A percentile compares a stretch with the other conserved stretches of the same genome.
phyloP scores from a whole-genome alignment of 2,329 filamentous ascomycete species.

The Sclerotiophoma versabilis region DNA sequence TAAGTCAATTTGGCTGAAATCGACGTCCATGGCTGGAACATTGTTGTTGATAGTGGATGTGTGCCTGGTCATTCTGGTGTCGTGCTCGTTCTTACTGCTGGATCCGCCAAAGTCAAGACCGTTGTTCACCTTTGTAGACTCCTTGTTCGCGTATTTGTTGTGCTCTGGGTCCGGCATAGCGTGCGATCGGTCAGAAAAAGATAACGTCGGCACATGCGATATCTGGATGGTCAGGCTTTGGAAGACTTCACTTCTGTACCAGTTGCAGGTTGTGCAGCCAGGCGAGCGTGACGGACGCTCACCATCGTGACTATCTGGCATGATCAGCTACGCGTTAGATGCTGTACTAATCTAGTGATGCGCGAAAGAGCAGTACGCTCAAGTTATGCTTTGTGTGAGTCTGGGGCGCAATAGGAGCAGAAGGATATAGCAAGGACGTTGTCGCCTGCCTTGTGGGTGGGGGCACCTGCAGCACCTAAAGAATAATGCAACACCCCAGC shows the following conservation, averaged over 20 bases:
- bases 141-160: conserved; percentile 22
- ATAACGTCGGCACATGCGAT: not conserved
- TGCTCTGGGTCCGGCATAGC: conserved; percentile 10
- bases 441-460: not conserved
- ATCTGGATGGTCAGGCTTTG: not conserved
- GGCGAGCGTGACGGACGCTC: not conserved
- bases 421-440: not conserved
- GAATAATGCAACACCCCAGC: not conserved
- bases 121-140: conserved; percentile 21
- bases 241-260: not conserved
- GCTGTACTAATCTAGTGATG: not conserved
- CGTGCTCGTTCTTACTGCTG: not conserved
- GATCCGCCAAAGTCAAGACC: conserved; percentile 5
- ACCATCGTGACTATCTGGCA: not conserved
- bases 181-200: not conserved
- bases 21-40: not conserved
- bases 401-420: not conserved
- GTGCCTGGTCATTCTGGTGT: not conserved
- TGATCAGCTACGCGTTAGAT: not conserved
- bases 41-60: not conserved
- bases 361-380: not conserved
- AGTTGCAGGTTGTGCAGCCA: not conserved
- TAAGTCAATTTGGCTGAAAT: conserved; percentile 8
- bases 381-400: not conserved
- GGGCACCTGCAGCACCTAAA: not conserved